A percentile compares a stretch with the other conserved stretches of the same genome.
These are phyloP conservation scores for Hypoxylon crocopeplum DNA, from an alignment of 495 filamentous ascomycete genomes.

Conservation along the genomic window DNA sequence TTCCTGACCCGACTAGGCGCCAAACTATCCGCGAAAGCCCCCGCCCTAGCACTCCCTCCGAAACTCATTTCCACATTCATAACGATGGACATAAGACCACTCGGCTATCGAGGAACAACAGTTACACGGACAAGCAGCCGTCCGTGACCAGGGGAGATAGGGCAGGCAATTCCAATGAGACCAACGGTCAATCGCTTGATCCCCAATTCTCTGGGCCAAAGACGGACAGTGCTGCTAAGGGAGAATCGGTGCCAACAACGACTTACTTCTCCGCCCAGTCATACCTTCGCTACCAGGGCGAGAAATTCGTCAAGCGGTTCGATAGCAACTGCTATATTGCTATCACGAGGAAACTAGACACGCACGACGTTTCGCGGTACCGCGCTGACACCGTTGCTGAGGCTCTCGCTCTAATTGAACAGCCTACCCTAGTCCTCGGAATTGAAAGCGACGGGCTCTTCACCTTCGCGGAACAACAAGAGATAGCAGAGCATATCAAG, in stretches of 20 bases:
- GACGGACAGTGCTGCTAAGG: slow-evolving; percentile 44
- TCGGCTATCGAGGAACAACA: slow-evolving; percentile 47
- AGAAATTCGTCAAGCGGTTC: slow-evolving; percentile 96
- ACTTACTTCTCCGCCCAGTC: slow-evolving; percentile 98
- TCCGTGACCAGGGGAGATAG: slow-evolving; percentile 40
- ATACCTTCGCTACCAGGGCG: slow-evolving; percentile 96
- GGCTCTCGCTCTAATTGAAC: slow-evolving; percentile 81
- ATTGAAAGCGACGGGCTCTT: slow-evolving; percentile 96
- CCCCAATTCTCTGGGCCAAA: slow-evolving; percentile 79
- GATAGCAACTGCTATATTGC: slow-evolving; percentile 99
- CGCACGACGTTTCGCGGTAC: slow-evolving; percentile 87
- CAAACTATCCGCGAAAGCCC: slow-evolving; percentile 77
- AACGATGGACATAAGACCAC: slow-evolving; percentile 85
- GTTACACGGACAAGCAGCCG: slow-evolving; percentile 46
- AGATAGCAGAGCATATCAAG: slow-evolving; percentile 83
- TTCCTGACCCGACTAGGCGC: slow-evolving; percentile 78
- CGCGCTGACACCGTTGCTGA: slow-evolving; percentile 68
- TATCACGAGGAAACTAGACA: slow-evolving; percentile 98
- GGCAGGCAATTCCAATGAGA: slow-evolving; percentile 38
- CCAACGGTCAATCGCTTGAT: slow-evolving; percentile 55
- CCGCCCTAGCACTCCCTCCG: slow-evolving; percentile 67
- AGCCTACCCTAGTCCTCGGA: slow-evolving; percentile 87
- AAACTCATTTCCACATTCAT: slow-evolving; percentile 92
- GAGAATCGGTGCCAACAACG: slow-evolving; percentile 63
- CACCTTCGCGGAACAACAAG: slow-evolving; percentile 94